These are phyloP conservation scores for Lachancea nothofagi DNA, from an alignment of 805 yeast species.

Conservation along the genomic window DNA sequence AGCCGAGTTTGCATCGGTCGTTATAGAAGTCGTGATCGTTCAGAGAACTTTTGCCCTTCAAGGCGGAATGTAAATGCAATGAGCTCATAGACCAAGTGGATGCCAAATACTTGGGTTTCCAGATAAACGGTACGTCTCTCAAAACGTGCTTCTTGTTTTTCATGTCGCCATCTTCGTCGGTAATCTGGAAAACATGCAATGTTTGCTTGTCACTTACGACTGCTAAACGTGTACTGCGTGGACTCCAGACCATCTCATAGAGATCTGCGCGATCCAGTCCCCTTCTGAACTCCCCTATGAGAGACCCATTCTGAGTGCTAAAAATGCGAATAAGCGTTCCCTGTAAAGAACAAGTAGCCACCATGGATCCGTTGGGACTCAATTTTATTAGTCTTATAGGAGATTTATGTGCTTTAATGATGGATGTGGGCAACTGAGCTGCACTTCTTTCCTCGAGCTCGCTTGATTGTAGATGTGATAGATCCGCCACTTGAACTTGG, in stretches of 20 bases:
- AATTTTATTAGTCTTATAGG: slow-evolving; percentile 63
- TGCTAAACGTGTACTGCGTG: slow-evolving; percentile 69
- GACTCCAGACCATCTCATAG: slow-evolving; percentile 79
- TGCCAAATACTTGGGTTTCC: slow-evolving; percentile 54
- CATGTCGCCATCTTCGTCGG: slow-evolving; percentile 14
- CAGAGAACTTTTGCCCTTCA: slow-evolving; percentile 21
- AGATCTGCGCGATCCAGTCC: slow-evolving; percentile 83
- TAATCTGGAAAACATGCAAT: slow-evolving; percentile 66
- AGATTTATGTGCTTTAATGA: slow-evolving; percentile 81
- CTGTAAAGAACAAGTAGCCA: slow-evolving; percentile 85
- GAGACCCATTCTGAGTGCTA: slow-evolving; percentile 51
- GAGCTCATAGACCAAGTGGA: slow-evolving; percentile 88
- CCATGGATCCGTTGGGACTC: slow-evolving; percentile 67
- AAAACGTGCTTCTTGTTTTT: slow-evolving; percentile 61
- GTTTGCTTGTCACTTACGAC: slow-evolving; percentile 87
- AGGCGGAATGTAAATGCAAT: slow-evolving; percentile 41
- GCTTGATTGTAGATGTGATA: slow-evolving; percentile 18
- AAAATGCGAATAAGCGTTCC: slow-evolving; percentile 89
- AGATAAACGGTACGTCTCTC: slow-evolving; percentile 45
- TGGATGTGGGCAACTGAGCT: slow-evolving; percentile 30
- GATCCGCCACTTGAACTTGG: slow-evolving; percentile 28
- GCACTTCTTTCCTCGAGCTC: slow-evolving; percentile 12
- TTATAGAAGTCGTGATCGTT: slow-evolving; percentile 16
- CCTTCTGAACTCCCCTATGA: slow-evolving; percentile 79
- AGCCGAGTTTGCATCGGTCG: slow-evolving; percentile 31